Conservation (phyloP, 2,329 filamentous ascomycete genomes). For the Hymenoscyphus albidus region DNA sequence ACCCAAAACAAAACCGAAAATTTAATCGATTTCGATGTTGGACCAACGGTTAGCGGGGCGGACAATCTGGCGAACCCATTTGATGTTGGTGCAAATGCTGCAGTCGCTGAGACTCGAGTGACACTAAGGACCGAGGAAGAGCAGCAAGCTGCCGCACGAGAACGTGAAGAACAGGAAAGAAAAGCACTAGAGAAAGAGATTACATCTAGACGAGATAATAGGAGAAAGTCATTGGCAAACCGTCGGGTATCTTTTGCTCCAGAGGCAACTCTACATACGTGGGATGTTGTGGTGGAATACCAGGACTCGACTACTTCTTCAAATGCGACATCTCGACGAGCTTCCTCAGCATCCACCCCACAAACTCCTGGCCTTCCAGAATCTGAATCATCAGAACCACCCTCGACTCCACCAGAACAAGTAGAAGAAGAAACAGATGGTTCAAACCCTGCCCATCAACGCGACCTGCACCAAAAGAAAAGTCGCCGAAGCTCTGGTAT, state of each 20-base stretch:
- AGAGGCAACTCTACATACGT: slow-evolving; percentile 94
- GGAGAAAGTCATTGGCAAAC: slow-evolving; percentile 88
- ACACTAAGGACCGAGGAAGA: slow-evolving; percentile 67
- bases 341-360: slow-evolving; percentile 50
- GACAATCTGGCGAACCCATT: slow-evolving; percentile 47
- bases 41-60: slow-evolving; percentile 30
- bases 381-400: slow-evolving; percentile 51
- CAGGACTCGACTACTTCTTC: slow-evolving; percentile 81
- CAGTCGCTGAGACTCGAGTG: slow-evolving; percentile 47
- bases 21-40: slow-evolving; percentile 31
- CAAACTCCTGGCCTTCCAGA: slow-evolving; percentile 33
- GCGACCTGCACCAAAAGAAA: slow-evolving; percentile 59
- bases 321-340: slow-evolving; percentile 67
- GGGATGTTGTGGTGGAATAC: slow-evolving; percentile 83
- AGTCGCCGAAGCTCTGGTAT: slow-evolving; percentile 63
- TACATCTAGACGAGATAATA: slow-evolving; percentile 74
- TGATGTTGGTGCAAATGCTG: slow-evolving; percentile 38
- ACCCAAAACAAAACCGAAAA: slow-evolving; percentile 21
- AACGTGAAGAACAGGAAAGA: slow-evolving; percentile 64
- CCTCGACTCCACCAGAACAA: slow-evolving; percentile 60
- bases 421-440: slow-evolving; percentile 55
- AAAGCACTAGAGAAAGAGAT: slow-evolving; percentile 57
- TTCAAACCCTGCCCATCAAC: slow-evolving; percentile 62
- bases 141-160: slow-evolving; percentile 64
- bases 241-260: slow-evolving; percentile 95